Percentiles rank a stretch among this genome's conserved stretches.
Evolutionary conservation across 805 yeast genomes (phyloP).

Genomic region (Yamadazyma tumulicola): DNA sequence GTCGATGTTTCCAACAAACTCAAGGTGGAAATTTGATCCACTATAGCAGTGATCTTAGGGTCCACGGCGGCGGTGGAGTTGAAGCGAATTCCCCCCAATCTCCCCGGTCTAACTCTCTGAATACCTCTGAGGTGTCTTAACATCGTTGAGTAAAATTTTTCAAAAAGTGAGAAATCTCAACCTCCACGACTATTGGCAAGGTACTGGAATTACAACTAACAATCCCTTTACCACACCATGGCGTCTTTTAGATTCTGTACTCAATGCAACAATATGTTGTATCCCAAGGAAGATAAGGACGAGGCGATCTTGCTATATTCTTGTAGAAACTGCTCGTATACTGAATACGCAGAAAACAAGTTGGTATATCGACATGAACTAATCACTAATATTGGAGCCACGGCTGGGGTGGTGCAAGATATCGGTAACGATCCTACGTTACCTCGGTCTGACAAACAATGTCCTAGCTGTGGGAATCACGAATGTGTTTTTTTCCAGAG

Average conservation of each 20-base stretch:
- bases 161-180: slow-evolving; percentile 2
- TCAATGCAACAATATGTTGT: slow-evolving; percentile 97
- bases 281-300: slow-evolving; percentile 92
- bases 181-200: slow-evolving; percentile 1
- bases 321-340: slow-evolving; percentile 92
- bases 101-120: too few relatives aligned
- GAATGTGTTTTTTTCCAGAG: slow-evolving; percentile 97
- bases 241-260: slow-evolving; percentile 95
- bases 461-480: slow-evolving; percentile 82
- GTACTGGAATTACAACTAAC: not conserved
- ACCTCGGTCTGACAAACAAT: slow-evolving; percentile 91
- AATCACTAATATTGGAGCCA: slow-evolving; percentile 86
- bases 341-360: slow-evolving; percentile 85
- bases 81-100: too few relatives aligned
- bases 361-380: slow-evolving; percentile 90
- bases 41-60: slow-evolving; percentile 84
- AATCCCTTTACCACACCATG: slow-evolving; percentile 40
- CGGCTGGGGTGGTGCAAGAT: slow-evolving; percentile 96
- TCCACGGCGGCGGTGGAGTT: slow-evolving; percentile 51
- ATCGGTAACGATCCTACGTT: slow-evolving; percentile 96
- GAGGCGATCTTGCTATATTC: slow-evolving; percentile 74
- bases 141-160: slow-evolving; percentile 5
- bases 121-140: too few relatives aligned
- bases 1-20: slow-evolving; percentile 93
- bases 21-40: slow-evolving; percentile 83